A percentile compares a stretch with the other conserved stretches of the same genome.
Conservation (phyloP, 108 stramenopile species). For the Pseudonitzschia multiseries region DNA sequence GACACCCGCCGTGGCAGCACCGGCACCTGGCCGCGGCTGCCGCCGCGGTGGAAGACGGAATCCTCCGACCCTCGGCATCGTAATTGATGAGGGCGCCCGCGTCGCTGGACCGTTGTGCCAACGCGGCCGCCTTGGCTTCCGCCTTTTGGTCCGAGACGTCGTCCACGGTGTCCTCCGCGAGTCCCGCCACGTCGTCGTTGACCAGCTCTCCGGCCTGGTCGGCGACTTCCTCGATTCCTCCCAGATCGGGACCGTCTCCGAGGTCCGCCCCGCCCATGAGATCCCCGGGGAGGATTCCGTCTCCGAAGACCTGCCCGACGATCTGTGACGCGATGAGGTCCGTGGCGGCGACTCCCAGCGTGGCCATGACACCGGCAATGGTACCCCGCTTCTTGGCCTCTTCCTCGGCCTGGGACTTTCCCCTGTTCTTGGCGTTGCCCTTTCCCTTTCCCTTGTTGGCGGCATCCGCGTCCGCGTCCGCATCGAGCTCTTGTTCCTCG, state of each 20-base stretch:
- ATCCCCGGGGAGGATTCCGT: conserved; percentile 12
- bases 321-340: conserved; percentile 37
- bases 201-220: conserved; percentile 34
- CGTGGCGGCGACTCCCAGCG: conserved; percentile 37
- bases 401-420: conserved; percentile 4
- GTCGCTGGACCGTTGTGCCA: neutral
- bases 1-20: conserved; percentile 28
- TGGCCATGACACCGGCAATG: conserved; percentile 34
- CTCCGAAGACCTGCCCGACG: conserved; percentile 34
- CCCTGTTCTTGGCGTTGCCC: neutral
- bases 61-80: conserved; percentile 16
- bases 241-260: conserved; percentile 6
- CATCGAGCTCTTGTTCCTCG: conserved; percentile 16
- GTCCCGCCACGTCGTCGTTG: conserved; percentile 41
- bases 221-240: conserved; percentile 26
- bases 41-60: neutral
- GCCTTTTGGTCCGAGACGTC: conserved; percentile 31
- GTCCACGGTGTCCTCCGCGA: conserved; percentile 43
- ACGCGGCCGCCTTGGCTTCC: conserved; percentile 1
- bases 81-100: conserved; percentile 8
- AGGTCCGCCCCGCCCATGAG: conserved; percentile 18
- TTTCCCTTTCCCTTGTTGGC: conserved; percentile 9
- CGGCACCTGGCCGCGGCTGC: conserved; percentile 15
- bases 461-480: conserved; percentile 7
- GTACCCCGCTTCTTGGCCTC: conserved; percentile 16